These are phyloP conservation scores for Colletotrichum tofieldiae DNA, from an alignment of 2,329 filamentous ascomycete genomes.

Conservation along the genomic window DNA sequence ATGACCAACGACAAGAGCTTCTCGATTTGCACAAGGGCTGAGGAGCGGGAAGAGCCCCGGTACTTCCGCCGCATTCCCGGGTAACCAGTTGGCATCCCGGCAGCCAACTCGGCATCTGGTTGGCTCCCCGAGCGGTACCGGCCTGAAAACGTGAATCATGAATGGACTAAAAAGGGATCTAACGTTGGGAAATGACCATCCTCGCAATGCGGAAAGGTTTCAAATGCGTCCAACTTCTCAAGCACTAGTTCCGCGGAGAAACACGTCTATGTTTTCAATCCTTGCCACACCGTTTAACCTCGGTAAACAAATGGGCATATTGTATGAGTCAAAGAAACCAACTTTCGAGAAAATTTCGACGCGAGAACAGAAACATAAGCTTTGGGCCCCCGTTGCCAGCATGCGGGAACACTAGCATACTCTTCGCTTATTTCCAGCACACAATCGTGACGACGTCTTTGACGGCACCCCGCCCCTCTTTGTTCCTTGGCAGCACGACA, in stretches of 20 bases:
- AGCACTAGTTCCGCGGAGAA: background rate
- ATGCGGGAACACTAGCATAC: background rate
- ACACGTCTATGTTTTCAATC: background rate
- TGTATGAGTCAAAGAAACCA: constrained; percentile 2
- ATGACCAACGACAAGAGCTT: no score
- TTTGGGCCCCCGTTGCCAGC: background rate
- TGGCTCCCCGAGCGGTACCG: constrained; percentile 36
- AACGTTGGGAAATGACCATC: background rate
- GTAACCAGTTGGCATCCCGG: background rate
- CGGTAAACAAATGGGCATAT: background rate
- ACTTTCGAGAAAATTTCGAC: no score
- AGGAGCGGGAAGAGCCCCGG: background rate
- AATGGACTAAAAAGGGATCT: background rate
- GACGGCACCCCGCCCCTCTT: background rate
- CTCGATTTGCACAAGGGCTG: background rate
- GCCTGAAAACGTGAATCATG: constrained; percentile 3
- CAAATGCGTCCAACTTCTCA: background rate
- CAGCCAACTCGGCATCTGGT: constrained; percentile 28
- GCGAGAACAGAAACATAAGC: background rate
- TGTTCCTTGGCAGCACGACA: background rate
- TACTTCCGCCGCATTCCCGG: constrained; percentile 32
- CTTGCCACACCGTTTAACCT: constrained; percentile 14
- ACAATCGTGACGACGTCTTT: background rate
- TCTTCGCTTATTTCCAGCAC: background rate
- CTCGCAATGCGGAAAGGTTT: background rate